phyloP scores from a whole-genome alignment of 305 asterid genomes.

The Fraxinus dipetala region DNA sequence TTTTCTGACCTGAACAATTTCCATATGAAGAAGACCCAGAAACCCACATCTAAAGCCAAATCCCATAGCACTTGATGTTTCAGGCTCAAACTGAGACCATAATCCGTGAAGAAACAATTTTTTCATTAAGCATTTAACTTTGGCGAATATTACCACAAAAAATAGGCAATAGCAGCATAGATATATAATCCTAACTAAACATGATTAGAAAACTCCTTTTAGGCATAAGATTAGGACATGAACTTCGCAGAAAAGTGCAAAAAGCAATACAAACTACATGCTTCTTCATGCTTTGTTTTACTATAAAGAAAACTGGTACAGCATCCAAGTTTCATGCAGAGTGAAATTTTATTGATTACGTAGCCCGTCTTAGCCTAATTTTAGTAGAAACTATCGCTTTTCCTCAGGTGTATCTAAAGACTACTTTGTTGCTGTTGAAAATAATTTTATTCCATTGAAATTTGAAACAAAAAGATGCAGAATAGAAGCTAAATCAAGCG shows the following conservation, averaged over 20 bases:
- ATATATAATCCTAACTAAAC: not conserved
- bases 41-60: constrained; percentile 99
- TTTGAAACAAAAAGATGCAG: not conserved
- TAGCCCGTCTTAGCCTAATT: not conserved
- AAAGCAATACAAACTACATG: constrained; percentile 6
- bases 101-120: constrained; percentile 12
- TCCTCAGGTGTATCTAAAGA: not conserved
- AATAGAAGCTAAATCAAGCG: not conserved
- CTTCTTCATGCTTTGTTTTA: not conserved
- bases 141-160: constrained; percentile 3
- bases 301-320: not conserved
- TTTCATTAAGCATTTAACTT: constrained; percentile 9
- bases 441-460: not conserved
- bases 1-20: constrained; percentile 84
- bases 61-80: constrained; percentile 98
- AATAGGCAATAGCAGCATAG: not conserved
- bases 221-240: not conserved
- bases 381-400: not conserved
- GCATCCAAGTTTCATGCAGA: not conserved
- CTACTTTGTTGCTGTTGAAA: not conserved
- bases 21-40: constrained; percentile 99
- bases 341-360: not conserved
- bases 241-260: constrained; percentile 6
- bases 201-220: constrained; percentile 3
- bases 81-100: constrained; percentile 78